Evolutionary conservation across 1,284 basidiomycete genomes (phyloP).

Genomic region (Leccinum laetum): DNA sequence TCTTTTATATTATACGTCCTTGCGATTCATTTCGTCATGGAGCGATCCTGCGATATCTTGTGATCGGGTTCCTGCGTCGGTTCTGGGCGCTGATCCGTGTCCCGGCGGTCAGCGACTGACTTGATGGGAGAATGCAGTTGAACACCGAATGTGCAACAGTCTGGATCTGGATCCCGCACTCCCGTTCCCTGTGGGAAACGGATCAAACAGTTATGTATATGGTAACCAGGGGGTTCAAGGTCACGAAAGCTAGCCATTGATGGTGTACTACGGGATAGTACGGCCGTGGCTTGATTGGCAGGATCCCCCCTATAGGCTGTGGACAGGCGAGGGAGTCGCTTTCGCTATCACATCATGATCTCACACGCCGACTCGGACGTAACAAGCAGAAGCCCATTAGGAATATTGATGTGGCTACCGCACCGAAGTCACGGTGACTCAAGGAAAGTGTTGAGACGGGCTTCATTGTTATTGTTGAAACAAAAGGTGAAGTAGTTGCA

Average conservation of each 20-base stretch:
- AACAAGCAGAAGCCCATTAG: too few relatives aligned
- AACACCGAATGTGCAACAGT: background rate
- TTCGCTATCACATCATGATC: too few relatives aligned
- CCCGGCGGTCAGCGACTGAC: background rate
- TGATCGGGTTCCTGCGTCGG: background rate
- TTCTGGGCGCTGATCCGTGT: slow-evolving; percentile 2
- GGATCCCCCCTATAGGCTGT: too few relatives aligned
- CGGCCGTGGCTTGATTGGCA: too few relatives aligned
- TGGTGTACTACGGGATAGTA: too few relatives aligned
- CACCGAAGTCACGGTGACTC: too few relatives aligned
- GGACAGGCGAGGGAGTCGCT: too few relatives aligned
- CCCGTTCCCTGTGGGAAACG: background rate
- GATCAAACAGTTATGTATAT: background rate
- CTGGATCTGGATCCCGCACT: background rate
- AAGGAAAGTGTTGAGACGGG: too few relatives aligned
- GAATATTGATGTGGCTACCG: too few relatives aligned
- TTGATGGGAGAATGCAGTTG: background rate
- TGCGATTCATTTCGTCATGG: background rate
- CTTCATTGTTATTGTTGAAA: too few relatives aligned
- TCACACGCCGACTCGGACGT: too few relatives aligned
- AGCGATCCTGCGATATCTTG: background rate
- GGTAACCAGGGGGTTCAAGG: slow-evolving; percentile 2
- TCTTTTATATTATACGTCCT: background rate
- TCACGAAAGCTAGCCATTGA: background rate
- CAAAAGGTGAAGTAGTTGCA: too few relatives aligned